Evolutionary conservation across 2,329 filamentous ascomycete species (phyloP).

Genomic region (Fusarium cyanostomum): DNA sequence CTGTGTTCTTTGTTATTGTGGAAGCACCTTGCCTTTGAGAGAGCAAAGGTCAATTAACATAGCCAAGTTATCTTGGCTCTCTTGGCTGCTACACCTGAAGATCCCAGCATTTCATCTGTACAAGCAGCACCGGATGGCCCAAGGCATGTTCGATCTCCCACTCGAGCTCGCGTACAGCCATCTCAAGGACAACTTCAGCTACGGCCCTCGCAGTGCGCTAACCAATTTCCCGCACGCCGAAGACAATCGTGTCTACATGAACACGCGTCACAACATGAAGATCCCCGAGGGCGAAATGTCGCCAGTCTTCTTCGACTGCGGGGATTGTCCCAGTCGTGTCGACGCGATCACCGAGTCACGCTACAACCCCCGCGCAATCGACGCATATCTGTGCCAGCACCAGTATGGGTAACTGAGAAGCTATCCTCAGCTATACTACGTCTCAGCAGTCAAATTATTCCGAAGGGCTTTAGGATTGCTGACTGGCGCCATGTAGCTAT

Average conservation of each 20-base stretch:
- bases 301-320: background rate
- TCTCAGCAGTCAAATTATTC: background rate
- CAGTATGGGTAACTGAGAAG: too few relatives aligned
- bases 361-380: background rate
- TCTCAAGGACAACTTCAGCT: background rate
- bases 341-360: background rate
- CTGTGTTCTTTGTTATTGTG: too few relatives aligned
- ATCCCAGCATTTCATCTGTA: background rate
- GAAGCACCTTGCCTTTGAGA: too few relatives aligned
- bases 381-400: too few relatives aligned
- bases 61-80: conserved; percentile 1
- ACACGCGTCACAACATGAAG: accelerated
- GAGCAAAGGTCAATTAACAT: too few relatives aligned
- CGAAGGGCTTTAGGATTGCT: background rate
- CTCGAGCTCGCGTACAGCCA: background rate
- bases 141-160: background rate
- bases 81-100: background rate
- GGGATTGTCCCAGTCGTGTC: background rate
- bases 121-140: conserved; percentile 2
- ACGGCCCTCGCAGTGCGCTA: background rate
- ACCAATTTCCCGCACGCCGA: background rate
- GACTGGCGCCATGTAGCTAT: too few relatives aligned
- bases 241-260: background rate
- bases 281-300: accelerated
- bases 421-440: background rate